Evolutionary conservation across 257 asterid species (phyloP).

Genomic region (Cruciata laevipes): DNA sequence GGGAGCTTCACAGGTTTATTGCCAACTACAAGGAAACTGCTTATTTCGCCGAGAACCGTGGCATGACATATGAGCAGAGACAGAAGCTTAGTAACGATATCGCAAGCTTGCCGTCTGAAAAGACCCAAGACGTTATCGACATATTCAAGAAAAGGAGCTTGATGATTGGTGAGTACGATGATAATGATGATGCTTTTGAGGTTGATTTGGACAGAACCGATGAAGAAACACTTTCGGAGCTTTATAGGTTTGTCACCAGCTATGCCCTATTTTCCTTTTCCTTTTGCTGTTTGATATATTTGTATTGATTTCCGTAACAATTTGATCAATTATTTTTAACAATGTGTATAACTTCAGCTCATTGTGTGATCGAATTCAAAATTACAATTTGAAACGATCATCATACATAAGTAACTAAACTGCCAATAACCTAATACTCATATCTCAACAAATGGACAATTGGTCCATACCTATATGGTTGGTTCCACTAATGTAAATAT

Average conservation of each 20-base stretch:
- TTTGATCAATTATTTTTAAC: too few species aligned
- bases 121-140: not conserved
- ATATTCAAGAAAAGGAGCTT: constrained; percentile 62
- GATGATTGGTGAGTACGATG: constrained; percentile 59
- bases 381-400: too few species aligned
- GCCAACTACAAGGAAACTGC: not conserved
- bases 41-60: not conserved
- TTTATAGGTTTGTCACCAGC: constrained; percentile 87
- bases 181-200: constrained; percentile 82
- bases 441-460: not conserved
- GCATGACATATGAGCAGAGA: not conserved
- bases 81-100: not conserved
- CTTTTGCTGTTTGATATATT: not conserved
- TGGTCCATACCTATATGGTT: not conserved
- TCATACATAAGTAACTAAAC: too few species aligned
- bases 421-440: too few species aligned
- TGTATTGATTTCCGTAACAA: too few species aligned
- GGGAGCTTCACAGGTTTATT: not conserved
- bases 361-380: too few species aligned
- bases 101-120: not conserved
- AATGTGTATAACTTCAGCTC: too few species aligned
- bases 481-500: not conserved
- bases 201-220: constrained; percentile 50
- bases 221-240: constrained; percentile 95
- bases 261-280: too few species aligned